Base-by-base conservation (phyloP, 2,329 filamentous ascomycete species). In the Aspergillus uvarum region DNA sequence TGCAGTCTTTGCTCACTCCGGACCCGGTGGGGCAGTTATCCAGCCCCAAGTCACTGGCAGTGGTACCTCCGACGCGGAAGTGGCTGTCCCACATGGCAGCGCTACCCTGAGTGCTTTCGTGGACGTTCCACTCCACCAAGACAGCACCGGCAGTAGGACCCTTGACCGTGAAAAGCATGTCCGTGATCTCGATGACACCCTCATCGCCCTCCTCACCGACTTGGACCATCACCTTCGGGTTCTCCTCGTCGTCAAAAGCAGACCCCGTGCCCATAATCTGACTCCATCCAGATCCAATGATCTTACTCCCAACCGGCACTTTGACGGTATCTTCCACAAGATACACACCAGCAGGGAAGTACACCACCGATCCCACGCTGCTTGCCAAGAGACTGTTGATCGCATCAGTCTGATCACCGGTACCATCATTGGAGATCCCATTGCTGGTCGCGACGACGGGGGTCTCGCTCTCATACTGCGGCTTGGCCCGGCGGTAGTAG, bases 301-400 rank as follows among this genome's bases (percentile, higher is more conserved):
- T 80, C 2, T 77, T 77, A 5, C 81, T 80, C 12, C 80, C 77
- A 19, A 74, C 70, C 1, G 81, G 81, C 19, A 83, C 65, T 24
- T 71, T 68, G 21, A 83, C 66, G 0, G 81, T 83, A 29, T 76
- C 71, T 6, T 70, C 74, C 14, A 82, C 73, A 8, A 79, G 66
- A 61, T 82, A 87, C 19, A 81, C 72, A 48, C 84, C 84, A 60
- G 79, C 77, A 68, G 85, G 83, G 59, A 86, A 76, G 72, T 81
- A 86, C 11, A 84, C 72, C 48, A 86, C 75, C 63, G 82, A 80
- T 12, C 73, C 69, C 5, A 77, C 77, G 8, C 70, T 67, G 1
- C 65, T 55, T 12, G 65, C 59, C 6, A 73, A 14, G 55, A 58
- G n/a, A 35, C 54, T 26, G 32, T 38, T 53, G n/a, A 61, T 35